Conservation (phyloP, 1,284 basidiomycete species). For the Waitea zeae region DNA sequence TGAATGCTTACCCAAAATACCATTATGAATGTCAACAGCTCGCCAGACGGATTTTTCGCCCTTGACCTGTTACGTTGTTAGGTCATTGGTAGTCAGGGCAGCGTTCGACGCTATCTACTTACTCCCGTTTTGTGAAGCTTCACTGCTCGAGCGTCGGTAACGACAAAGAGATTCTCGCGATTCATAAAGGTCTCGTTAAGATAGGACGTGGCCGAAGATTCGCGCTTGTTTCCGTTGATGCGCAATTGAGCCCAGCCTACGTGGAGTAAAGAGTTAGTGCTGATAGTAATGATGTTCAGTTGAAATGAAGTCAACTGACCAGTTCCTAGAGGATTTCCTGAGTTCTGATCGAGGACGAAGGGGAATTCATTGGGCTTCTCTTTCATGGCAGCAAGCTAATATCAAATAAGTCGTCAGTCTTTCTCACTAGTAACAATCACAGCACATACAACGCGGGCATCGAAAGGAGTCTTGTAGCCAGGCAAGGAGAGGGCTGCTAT, state of each 20-base stretch:
- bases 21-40: constrained; percentile 5
- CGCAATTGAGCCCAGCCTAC: constrained; percentile 11
- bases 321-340: constrained; percentile 15
- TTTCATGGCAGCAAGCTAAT: no score
- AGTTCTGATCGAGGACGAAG: constrained; percentile 18
- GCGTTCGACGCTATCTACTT: constrained; percentile 17
- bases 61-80: no score
- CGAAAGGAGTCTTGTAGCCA: constrained; percentile 11
- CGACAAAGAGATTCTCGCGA: constrained; percentile 14
- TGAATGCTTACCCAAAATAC: constrained; percentile 8
- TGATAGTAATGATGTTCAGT: no score
- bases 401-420: no score
- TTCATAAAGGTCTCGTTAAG: constrained; percentile 6
- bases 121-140: constrained; percentile 8
- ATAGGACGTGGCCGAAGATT: constrained; percentile 12
- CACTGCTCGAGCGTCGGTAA: constrained; percentile 14
- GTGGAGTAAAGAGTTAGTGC: neutral
- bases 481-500: neutral
- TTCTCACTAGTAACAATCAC: no score
- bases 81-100: no score
- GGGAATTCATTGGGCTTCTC: constrained; percentile 11
- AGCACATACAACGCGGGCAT: constrained; percentile 10
- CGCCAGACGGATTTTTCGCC: no score
- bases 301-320: no score
- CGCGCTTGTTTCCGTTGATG: constrained; percentile 8